Evolutionary conservation across 1,284 basidiomycete species (phyloP).

Genomic region (Marasmius fiardii): DNA sequence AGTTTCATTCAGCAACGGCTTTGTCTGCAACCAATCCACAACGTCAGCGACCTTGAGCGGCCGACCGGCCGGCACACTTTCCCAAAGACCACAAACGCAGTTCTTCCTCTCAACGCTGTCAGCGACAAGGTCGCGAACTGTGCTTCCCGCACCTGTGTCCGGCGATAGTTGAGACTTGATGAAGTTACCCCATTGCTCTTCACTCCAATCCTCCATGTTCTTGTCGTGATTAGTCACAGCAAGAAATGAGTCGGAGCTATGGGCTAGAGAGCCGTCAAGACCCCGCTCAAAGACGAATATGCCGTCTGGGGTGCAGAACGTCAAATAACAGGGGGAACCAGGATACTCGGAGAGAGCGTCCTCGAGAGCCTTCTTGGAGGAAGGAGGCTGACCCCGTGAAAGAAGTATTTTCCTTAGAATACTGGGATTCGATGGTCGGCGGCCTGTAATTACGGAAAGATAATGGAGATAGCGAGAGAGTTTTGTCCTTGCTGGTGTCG

Average conservation of each 20-base stretch:
- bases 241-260: conserved; percentile 23
- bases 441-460: conserved; percentile 25
- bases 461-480: conserved; percentile 17
- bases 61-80: conserved; percentile 5
- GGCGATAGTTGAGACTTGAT: not conserved
- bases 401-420: conserved; percentile 27
- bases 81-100: conserved; percentile 19
- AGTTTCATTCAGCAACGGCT: conserved; percentile 30
- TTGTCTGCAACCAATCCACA: conserved; percentile 26
- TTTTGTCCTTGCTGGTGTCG: conserved; percentile 18
- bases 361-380: conserved; percentile 17
- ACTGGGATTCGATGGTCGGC: conserved; percentile 27
- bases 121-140: conserved; percentile 20
- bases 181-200: conserved; percentile 16
- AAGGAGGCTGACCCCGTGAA: conserved; percentile 21
- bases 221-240: conserved; percentile 33
- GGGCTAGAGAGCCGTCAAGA: conserved; percentile 19
- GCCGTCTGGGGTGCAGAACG: conserved; percentile 27
- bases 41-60: conserved; percentile 20
- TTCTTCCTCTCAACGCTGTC: conserved; percentile 31
- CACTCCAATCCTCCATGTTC: conserved; percentile 22
- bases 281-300: conserved; percentile 28
- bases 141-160: not conserved
- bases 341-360: conserved; percentile 15
- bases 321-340: conserved; percentile 28